Percentiles rank a stretch among this genome's conserved stretches.
Conservation (phyloP, 192 early-diverging fungal genomes). For the Coemansia sp. region DNA sequence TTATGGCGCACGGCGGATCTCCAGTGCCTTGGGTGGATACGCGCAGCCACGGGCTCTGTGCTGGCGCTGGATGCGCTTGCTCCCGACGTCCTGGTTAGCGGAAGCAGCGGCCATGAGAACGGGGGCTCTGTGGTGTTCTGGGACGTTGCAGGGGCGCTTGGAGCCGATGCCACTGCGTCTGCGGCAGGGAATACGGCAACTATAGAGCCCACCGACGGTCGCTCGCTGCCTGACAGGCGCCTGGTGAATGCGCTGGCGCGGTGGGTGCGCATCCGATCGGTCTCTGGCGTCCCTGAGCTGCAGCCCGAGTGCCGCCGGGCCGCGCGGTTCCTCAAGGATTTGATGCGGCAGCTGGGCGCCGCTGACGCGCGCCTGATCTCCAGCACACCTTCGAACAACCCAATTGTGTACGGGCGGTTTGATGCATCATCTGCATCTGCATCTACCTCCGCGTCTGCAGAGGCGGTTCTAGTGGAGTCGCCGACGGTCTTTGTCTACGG, state of each 20-base stretch:
- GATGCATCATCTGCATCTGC: conserved; percentile 22
- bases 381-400: conserved; percentile 62
- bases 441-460: conserved; percentile 6
- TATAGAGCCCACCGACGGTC: conserved; percentile 2
- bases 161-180: neutral
- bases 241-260: conserved; percentile 65
- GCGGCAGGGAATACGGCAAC: too few relatives aligned
- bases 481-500: conserved; percentile 72
- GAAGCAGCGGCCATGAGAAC: conserved; percentile 61
- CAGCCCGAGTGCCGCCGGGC: conserved; percentile 71
- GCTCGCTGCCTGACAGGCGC: conserved; percentile 23
- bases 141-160: conserved; percentile 43
- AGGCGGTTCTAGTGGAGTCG: conserved; percentile 19
- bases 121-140: conserved; percentile 59
- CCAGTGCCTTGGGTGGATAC: conserved; percentile 56
- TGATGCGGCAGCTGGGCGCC: conserved; percentile 69
- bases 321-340: conserved; percentile 68
- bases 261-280: conserved; percentile 69
- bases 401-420: conserved; percentile 69
- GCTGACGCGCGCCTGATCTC: conserved; percentile 59
- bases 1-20: conserved; percentile 65
- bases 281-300: conserved; percentile 66
- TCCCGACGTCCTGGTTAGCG: conserved; percentile 56
- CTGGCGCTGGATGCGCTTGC: conserved; percentile 49
- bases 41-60: conserved; percentile 58